These are phyloP conservation scores for Mucor lusitanicus DNA, from an alignment of 371 early-diverging fungal species.

Conservation along the genomic window DNA sequence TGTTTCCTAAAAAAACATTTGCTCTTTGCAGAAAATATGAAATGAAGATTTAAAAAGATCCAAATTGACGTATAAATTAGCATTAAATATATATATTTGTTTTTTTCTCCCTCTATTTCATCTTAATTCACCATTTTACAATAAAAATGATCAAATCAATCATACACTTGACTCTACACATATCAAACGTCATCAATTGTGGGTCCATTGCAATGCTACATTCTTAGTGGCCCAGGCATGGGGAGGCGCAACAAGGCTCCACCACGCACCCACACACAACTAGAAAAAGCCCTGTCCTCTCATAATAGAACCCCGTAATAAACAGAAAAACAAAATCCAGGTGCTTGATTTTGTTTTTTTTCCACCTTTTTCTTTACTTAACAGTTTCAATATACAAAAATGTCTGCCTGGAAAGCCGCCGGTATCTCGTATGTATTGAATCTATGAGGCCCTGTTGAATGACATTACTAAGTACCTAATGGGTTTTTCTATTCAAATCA, in stretches of 20 bases:
- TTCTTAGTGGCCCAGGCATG: slow-evolving; percentile 1
- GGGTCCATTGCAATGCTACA: not conserved
- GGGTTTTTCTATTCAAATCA: not conserved
- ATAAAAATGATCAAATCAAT: not conserved
- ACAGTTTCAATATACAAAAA: slow-evolving; percentile 17
- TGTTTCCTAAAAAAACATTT: not conserved
- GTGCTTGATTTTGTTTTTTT: not conserved
- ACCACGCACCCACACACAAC: not conserved
- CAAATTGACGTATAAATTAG: not conserved
- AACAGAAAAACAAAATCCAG: slow-evolving; percentile 2
- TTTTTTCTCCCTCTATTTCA: not conserved
- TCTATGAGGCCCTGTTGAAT: not conserved
- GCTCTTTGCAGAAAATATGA: not conserved
- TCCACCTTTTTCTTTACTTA: not conserved
- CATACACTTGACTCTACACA: not conserved
- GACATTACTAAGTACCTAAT: not conserved
- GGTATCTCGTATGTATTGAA: slow-evolving; percentile 51
- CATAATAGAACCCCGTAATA: slow-evolving; percentile 3
- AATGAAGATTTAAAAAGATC: not conserved
- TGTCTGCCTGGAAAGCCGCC: slow-evolving; percentile 71
- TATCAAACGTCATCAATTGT: slow-evolving; percentile 1
- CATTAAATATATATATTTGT: not conserved
- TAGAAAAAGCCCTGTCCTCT: slow-evolving; percentile 3
- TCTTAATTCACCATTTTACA: not conserved
- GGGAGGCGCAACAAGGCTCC: not conserved